Evolutionary conservation across 345 rosid species (phyloP), one percentile per base, ranked within the genome.

Genomic region (Theobroma cacao): DNA sequence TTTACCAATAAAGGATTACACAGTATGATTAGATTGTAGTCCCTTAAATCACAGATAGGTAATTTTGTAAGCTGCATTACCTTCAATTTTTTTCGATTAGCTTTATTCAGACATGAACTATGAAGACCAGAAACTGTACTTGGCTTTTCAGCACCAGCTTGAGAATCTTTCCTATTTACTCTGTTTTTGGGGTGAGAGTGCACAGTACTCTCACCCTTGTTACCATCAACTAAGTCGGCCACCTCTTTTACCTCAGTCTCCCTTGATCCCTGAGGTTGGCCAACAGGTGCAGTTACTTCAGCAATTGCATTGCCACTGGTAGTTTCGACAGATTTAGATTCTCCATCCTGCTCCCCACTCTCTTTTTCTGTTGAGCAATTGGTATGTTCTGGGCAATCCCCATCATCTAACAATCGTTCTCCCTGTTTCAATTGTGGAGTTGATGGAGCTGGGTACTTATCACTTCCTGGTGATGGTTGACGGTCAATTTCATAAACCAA

Each of bases 301-400:
- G 82, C 77, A 78, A 74, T 77, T 76, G 84, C 75, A 75, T 84
- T 72, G 74, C 67, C 78, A 74, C 84, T 82, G 59, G 97, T 90
- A 79, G 90, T 92, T 90, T 96, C 99, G 85, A 89, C 94, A 11
- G 86, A 96, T 94, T 96, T 90, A 52, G 93, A 93, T 80, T 92
- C 99, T 52, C 84, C 93, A 76, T 90, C 96, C 56, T 82, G 89
- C 78, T 84, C 91, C 28, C 79, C 90, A 20, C 82, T 83, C 72
- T 91, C 93, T 62, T 84, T 93, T 66, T 91, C 97, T 48, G 79
- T 81, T 1, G 85, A 89, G 79, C 82, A 86, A 77, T 86, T 86
- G 10, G 82, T 80, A 69, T 89, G 88, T 52, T 92, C 97, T 77
- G 88, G 93, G 84, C 91, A 86, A 85, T 90, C 91, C 31, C 86